Conservation (phyloP, 2,329 filamentous ascomycete species). For the Metarhizium humberi region DNA sequence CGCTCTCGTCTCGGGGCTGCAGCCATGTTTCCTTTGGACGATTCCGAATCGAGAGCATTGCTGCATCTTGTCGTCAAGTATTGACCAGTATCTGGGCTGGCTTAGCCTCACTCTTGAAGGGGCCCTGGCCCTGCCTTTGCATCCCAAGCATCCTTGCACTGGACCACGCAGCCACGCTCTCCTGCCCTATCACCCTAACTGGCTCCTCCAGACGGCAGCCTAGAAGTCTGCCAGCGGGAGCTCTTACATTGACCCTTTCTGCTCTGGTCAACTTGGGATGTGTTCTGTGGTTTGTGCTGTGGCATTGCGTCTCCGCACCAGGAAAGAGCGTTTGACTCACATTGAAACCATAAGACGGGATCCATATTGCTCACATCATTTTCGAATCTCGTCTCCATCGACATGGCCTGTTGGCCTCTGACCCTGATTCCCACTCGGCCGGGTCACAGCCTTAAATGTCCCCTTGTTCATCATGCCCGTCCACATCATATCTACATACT, state of each 20-base stretch:
- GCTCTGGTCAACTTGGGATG: too few species aligned
- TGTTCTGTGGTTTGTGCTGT: background rate
- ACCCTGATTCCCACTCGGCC: background rate
- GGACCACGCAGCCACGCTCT: background rate
- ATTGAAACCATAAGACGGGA: background rate
- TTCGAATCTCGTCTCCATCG: background rate
- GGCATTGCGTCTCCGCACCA: background rate
- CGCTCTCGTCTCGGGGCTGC: background rate
- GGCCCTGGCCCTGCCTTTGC: background rate
- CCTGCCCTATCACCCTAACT: background rate
- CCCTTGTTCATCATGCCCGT: background rate
- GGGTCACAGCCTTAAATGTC: slow-evolving; percentile 1
- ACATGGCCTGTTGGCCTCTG: background rate
- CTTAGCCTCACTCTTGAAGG: slow-evolving; percentile 1
- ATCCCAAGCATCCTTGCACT: background rate
- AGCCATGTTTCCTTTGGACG: background rate
- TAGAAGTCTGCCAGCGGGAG: slow-evolving; percentile 2
- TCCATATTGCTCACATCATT: background rate
- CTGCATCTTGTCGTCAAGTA: background rate
- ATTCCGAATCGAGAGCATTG: slow-evolving; percentile 1
- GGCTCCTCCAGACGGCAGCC: slow-evolving; percentile 1
- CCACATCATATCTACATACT: background rate
- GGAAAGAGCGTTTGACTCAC: background rate
- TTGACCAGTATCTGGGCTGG: background rate
- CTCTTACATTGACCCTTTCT: background rate